Evolutionary conservation across 1,284 basidiomycete species (phyloP), one percentile per base, ranked within the genome.

Genomic region (Sanghuangporus weigelae): DNA sequence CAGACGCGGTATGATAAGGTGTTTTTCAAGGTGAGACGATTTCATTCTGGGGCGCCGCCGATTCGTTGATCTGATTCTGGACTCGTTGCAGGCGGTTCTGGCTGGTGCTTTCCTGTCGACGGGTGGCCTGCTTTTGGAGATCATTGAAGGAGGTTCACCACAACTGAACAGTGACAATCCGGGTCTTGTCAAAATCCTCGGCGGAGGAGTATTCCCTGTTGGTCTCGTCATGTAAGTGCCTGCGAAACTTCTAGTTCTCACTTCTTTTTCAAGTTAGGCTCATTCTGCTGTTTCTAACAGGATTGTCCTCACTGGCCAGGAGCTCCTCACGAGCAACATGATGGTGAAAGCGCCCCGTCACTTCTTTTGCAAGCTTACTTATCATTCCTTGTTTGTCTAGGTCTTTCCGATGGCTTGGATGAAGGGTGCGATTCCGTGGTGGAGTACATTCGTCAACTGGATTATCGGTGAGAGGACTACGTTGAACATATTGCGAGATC

Each of bases 261-360:
- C 26, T 31, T 31, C 54, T 48, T 57, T 48, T 36, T 42, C 36
- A 14, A 19, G 19, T 54, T 23, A 21, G 31, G 56, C 35, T 61
- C 46, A 57, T 36, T 35, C 57, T 19, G 56, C 64, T 3, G 40
- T 40, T 64, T 53, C 21, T 50, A 44, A 53, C 7, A 90, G 88
- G 88, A 89, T 90, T 66, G 81, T 88, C 16, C 75, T 90, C 23
- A 85, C 89, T 74, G 85, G 85, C 1, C 78, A 84, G 59, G 88
- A 90, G 66, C 79, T 90, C 1, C 72, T 90, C 51, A 90, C 88
- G 62, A 89, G 87, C 69, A 89, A 89, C 71, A 85, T 90, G 82
- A 84, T 90, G 86, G 86, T 89, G 67, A 58, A 75, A 60, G 11
- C 7, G 7, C 11, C 3, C 55, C 36, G 55, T 46, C 39, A 65